Evolutionary conservation across 768 basidiomycete species (phyloP).

Genomic region (Leccinum arenicola): DNA sequence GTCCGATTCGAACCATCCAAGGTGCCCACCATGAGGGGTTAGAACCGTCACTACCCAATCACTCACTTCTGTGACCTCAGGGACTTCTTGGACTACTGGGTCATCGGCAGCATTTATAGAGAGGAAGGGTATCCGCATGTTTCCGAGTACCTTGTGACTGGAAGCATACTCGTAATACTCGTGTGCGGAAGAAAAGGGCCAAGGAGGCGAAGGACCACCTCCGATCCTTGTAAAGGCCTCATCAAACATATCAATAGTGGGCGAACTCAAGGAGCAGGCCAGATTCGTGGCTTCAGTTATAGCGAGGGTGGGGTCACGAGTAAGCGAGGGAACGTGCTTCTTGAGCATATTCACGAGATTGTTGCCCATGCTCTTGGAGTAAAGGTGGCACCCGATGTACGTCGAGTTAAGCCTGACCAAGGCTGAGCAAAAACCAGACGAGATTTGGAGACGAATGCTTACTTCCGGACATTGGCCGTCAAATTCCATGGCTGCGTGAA

Average conservation of each 20-base stretch:
- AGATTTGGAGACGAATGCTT: conserved; percentile 12
- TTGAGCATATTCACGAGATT: conserved; percentile 63
- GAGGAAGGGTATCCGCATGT: conserved; percentile 70
- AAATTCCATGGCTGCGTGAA: conserved; percentile 49
- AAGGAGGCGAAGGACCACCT: conserved; percentile 62
- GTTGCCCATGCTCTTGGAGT: conserved; percentile 75
- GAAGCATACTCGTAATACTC: conserved; percentile 55
- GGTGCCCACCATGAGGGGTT: conserved; percentile 69
- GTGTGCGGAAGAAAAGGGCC: conserved; percentile 42
- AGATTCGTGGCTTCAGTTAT: conserved; percentile 47
- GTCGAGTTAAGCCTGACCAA: conserved; percentile 48
- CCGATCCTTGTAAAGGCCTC: conserved; percentile 61
- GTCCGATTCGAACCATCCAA: conserved; percentile 77
- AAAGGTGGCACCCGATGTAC: conserved; percentile 59
- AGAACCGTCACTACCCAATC: conserved; percentile 56
- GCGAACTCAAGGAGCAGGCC: conserved; percentile 48
- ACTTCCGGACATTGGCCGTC: conserved; percentile 35
- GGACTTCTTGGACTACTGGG: conserved; percentile 66
- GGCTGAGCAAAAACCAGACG: conserved; percentile 8
- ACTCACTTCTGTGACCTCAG: conserved; percentile 52
- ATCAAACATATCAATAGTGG: conserved; percentile 59
- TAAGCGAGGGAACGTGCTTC: conserved; percentile 47
- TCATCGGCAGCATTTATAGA: conserved; percentile 76
- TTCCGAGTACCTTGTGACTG: conserved; percentile 55
- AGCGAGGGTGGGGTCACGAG: conserved; percentile 47